Percentiles rank a stretch among this genome's conserved stretches.
phyloP scores from a whole-genome alignment of 2,329 filamentous ascomycete genomes.

The Neofusicoccum parvum region DNA sequence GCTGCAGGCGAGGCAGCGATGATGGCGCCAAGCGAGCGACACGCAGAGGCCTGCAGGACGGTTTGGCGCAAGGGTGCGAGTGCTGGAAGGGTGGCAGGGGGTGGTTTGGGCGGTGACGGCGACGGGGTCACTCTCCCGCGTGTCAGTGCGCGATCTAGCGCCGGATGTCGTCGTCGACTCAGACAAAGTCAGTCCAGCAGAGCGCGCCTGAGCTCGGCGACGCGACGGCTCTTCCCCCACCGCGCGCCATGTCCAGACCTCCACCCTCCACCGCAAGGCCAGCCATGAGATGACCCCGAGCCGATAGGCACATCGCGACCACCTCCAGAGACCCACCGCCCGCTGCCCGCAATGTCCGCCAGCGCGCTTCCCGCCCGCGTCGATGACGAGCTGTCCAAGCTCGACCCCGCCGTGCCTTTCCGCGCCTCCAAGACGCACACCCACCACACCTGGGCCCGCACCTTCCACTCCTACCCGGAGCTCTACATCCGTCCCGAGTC shows the following conservation, averaged over 20 bases:
- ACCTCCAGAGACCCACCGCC: not conserved
- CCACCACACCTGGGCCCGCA: slow-evolving; percentile 93
- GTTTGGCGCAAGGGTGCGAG: not conserved
- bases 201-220: not conserved
- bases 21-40: slow-evolving; percentile 4
- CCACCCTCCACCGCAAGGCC: not conserved
- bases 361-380: slow-evolving; percentile 48
- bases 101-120: not conserved
- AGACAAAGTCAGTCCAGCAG: not conserved
- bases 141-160: slow-evolving; percentile 4
- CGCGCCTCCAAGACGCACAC: slow-evolving; percentile 70
- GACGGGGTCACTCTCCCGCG: not conserved
- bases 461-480: slow-evolving; percentile 86
- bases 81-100: not conserved
- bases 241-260: not conserved
- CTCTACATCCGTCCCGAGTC: slow-evolving; percentile 85
- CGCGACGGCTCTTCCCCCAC: not conserved
- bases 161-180: slow-evolving; percentile 9
- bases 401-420: slow-evolving; percentile 71
- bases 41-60: not conserved
- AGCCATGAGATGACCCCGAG: slow-evolving; percentile 5
- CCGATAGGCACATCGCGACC: not conserved
- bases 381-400: slow-evolving; percentile 57
- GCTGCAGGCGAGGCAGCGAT: not conserved
- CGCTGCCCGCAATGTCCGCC: slow-evolving; percentile 2